Evolutionary conservation across 306 rosid species (phyloP).

Genomic region (Notholithocarpus densiflorus): DNA sequence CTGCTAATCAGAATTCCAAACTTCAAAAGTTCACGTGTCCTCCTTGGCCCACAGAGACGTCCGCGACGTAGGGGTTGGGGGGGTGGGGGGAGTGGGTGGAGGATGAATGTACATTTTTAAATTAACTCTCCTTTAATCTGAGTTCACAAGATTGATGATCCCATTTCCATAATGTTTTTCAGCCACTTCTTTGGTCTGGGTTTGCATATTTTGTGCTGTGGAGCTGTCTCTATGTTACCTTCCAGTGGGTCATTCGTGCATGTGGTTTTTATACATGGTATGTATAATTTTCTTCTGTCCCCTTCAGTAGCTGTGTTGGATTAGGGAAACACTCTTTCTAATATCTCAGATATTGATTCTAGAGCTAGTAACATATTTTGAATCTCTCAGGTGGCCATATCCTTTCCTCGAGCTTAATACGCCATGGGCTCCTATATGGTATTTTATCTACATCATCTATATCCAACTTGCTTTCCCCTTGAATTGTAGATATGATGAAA

Average conservation of each 20-base stretch:
- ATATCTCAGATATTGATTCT: not conserved
- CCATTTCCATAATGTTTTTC: conserved; percentile 25
- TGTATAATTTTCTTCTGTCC: not conserved
- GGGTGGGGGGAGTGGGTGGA: no score
- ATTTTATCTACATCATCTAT: conserved; percentile 9
- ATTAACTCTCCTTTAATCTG: not conserved
- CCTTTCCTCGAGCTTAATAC: conserved; percentile 75
- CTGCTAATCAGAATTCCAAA: no score
- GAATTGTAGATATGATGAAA: not conserved
- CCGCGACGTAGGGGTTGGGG: no score
- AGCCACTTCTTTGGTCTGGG: conserved; percentile 82
- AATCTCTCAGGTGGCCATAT: conserved; percentile 65
- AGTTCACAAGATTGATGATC: conserved; percentile 1
- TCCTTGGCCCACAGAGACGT: no score
- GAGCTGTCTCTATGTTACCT: conserved; percentile 57
- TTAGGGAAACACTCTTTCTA: not conserved
- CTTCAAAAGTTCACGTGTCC: no score
- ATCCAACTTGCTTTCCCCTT: not conserved
- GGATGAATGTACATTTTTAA: not conserved
- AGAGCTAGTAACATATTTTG: not conserved
- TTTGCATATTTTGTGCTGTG: conserved; percentile 66
- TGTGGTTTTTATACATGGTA: conserved; percentile 41
- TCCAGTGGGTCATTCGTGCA: conserved; percentile 70
- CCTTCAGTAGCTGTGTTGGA: not conserved
- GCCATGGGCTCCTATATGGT: conserved; percentile 82